Evolutionary conservation across 2,329 filamentous ascomycete genomes (phyloP).

Genomic region (Hymenoscyphus salicellus): DNA sequence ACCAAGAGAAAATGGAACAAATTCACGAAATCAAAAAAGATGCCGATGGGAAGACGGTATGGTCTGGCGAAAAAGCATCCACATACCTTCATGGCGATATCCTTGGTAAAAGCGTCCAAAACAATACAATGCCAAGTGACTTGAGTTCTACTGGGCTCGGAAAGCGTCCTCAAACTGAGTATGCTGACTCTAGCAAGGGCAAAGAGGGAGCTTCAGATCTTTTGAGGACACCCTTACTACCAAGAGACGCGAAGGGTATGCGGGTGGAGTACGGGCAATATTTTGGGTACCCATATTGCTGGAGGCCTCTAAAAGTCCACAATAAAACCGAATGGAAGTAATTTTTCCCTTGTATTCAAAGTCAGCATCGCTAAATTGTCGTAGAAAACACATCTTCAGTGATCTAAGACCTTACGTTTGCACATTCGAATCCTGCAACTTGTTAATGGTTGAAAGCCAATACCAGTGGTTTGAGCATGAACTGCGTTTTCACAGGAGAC

Average conservation of each 20-base stretch:
- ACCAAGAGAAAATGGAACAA: conserved; percentile 14
- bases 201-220: not conserved
- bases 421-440: conserved; percentile 35
- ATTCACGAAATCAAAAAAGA: conserved; percentile 6
- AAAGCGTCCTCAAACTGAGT: conserved; percentile 4
- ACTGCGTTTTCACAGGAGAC: conserved; percentile 30
- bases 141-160: too few species aligned
- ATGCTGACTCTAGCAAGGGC: conserved; percentile 7
- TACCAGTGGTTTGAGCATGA: conserved; percentile 37
- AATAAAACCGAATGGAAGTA: conserved; percentile 23
- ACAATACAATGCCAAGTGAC: not conserved
- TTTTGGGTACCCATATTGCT: conserved; percentile 12
- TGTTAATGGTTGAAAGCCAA: conserved; percentile 31
- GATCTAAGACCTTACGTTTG: conserved; percentile 39
- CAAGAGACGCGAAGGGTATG: not conserved
- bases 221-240: conserved; percentile 8
- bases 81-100: not conserved
- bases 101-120: too few species aligned
- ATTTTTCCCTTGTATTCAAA: not conserved
- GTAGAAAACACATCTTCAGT: conserved; percentile 28
- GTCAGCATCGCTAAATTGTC: too few species aligned
- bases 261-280: conserved; percentile 12
- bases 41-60: conserved; percentile 11
- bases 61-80: conserved; percentile 11
- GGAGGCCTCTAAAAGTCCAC: conserved; percentile 14